Evolutionary conservation across 2,329 filamentous ascomycete genomes (phyloP), one percentile per base, ranked within the genome.

Genomic region (Cylindrodendrum hubeiense): DNA sequence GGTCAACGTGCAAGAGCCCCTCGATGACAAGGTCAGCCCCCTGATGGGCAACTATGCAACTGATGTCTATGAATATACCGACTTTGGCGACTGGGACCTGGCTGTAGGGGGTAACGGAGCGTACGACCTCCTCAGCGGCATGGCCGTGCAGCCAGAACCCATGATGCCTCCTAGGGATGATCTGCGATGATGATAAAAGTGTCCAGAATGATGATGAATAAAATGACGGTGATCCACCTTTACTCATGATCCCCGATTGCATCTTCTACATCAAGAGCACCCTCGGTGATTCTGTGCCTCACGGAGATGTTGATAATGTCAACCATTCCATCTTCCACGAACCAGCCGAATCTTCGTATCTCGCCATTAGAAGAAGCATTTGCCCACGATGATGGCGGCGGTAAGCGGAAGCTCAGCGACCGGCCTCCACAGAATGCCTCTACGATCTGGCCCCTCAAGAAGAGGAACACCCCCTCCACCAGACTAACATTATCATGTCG

Each of bases 21-120:
- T 71, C 33, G 71, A 76, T 57, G 74, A 77, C 67, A 68, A 74
- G 41, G 70, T 75, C 30, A 77, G 72, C 65, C 73, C 76, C 0
- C 69, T 75, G 68, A 67, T 75, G 60, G 70, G 68, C 15, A 74
- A 72, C 22, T 72, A 75, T 55, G 60, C 68, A 15, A 50, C 71
- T 4, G 76, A 77, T 46, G 66, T 74, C n/a, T 74, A 75, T 50
- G 74, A 76, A 52, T 78, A 73, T 49, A 76, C 77, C 21, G 77
- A 79, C 51, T 77, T 79, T 60, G 77, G 76, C 7, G 76, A 76
- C 53, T 79, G 77, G 77, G 76, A 79, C 28, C 67, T 78, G 34
- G 75, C 74, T 10, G 69, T 57, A 2, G 71, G 67, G 8, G 70
- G 67, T 3, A 69, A 74, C 33, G 76, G 76, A 9, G 69, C 74